These are phyloP conservation scores for Ceratobasidium theobromae DNA, from an alignment of 1,284 basidiomycete genomes.

Conservation along the genomic window DNA sequence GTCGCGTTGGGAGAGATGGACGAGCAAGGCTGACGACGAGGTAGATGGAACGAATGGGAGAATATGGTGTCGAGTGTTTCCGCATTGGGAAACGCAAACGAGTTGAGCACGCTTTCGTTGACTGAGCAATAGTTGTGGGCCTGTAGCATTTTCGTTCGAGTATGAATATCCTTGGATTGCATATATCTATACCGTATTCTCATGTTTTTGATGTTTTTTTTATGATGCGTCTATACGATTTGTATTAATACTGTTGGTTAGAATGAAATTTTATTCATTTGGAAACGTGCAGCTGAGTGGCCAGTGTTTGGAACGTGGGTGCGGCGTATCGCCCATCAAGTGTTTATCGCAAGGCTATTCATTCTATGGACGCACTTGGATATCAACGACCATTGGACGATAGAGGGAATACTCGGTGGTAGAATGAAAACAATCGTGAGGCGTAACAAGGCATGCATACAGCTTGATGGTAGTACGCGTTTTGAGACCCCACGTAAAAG, in stretches of 20 bases:
- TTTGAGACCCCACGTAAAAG: too few species aligned
- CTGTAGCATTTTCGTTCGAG: not conserved
- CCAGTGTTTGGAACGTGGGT: too few species aligned
- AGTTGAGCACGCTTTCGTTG: constrained; percentile 13
- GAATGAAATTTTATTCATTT: constrained; percentile 11
- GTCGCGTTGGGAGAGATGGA: not conserved
- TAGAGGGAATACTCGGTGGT: too few species aligned
- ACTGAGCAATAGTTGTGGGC: not conserved
- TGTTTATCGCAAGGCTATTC: too few species aligned
- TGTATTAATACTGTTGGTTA: not conserved
- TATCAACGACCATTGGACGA: not conserved
- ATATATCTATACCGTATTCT: not conserved
- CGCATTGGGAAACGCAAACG: constrained; percentile 2
- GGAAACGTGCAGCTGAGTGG: not conserved
- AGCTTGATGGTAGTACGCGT: too few species aligned
- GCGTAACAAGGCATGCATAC: too few species aligned
- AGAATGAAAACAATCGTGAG: too few species aligned
- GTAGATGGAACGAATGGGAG: constrained; percentile 27
- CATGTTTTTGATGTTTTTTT: not conserved
- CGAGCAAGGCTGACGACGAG: too few species aligned
- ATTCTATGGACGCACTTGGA: not conserved
- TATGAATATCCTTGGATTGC: not conserved
- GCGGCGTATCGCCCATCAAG: too few species aligned
- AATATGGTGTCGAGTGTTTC: constrained; percentile 28
- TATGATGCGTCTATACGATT: constrained; percentile 5